A percentile compares a stretch with the other conserved stretches of the same genome.
These are phyloP conservation scores for Breviolum minutum DNA, from an alignment of 73 alveolate species.

Conservation along the genomic window DNA sequence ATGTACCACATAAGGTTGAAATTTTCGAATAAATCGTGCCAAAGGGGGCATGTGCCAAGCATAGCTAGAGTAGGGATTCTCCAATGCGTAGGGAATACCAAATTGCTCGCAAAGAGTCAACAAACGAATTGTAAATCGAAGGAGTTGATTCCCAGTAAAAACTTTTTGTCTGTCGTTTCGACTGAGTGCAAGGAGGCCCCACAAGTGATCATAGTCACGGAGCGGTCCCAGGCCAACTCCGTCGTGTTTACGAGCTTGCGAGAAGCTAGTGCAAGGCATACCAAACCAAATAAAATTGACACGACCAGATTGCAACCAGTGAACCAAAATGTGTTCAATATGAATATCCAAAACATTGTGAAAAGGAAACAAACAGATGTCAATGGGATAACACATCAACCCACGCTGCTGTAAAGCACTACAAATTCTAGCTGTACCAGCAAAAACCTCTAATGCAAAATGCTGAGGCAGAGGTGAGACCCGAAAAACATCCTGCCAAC, in stretches of 20 bases:
- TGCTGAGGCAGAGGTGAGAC: not conserved
- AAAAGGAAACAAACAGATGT: not conserved
- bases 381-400: not conserved
- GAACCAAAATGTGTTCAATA: not conserved
- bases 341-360: not conserved
- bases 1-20: not conserved
- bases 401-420: not conserved
- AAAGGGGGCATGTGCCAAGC: not conserved
- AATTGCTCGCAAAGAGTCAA: not conserved
- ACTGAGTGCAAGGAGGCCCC: not conserved
- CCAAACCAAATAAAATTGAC: conserved; percentile 24
- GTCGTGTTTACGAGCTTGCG: not conserved
- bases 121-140: not conserved
- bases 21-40: not conserved
- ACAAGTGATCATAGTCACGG: not conserved
- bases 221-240: not conserved
- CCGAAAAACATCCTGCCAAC: not conserved
- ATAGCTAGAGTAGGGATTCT: not conserved
- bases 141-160: not conserved
- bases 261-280: conserved; percentile 22
- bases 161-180: not conserved
- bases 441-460: not conserved
- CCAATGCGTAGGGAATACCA: conserved; percentile 18
- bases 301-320: not conserved
- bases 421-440: not conserved